Evolutionary conservation across 371 early-diverging fungal species (phyloP).

Genomic region (Dichotomocladium elegans): DNA sequence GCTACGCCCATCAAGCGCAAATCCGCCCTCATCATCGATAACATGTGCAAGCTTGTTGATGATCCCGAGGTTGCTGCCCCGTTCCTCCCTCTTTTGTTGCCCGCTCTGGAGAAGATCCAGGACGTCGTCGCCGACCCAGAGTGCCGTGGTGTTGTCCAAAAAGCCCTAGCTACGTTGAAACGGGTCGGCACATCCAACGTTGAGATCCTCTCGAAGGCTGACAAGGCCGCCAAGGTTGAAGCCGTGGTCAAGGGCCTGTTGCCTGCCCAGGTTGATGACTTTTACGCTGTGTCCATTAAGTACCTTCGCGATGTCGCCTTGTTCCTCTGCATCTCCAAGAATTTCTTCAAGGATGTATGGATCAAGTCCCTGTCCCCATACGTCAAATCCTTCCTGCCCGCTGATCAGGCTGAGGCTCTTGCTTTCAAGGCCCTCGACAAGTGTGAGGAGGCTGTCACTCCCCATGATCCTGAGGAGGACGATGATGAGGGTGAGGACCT

Average conservation of each 20-base stretch:
- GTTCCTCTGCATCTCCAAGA: constrained; percentile 33
- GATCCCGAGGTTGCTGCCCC: constrained; percentile 77
- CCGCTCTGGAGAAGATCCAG: constrained; percentile 71
- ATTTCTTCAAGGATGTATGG: constrained; percentile 40
- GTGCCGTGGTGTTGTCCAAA: constrained; percentile 62
- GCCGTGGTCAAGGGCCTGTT: constrained; percentile 33
- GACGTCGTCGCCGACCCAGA: constrained; percentile 83
- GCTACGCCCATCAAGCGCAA: constrained; percentile 70
- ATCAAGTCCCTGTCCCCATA: constrained; percentile 44
- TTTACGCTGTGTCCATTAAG: constrained; percentile 21
- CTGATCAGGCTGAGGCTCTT: constrained; percentile 27
- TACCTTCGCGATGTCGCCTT: constrained; percentile 46
- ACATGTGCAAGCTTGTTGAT: constrained; percentile 82
- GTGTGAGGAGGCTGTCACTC: constrained; percentile 43
- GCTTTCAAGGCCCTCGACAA: constrained; percentile 24
- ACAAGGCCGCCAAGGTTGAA: constrained; percentile 44
- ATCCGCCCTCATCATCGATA: constrained; percentile 79
- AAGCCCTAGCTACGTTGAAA: constrained; percentile 42
- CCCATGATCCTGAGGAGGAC: constrained; percentile 43
- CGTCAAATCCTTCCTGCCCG: constrained; percentile 43
- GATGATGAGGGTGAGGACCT: constrained; percentile 69
- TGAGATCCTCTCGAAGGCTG: constrained; percentile 34
- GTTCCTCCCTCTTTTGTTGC: constrained; percentile 78
- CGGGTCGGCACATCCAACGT: constrained; percentile 31
- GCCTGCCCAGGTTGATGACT: constrained; percentile 26